Base-by-base conservation (phyloP, 495 filamentous ascomycete species). In the Talaromyces liani region DNA sequence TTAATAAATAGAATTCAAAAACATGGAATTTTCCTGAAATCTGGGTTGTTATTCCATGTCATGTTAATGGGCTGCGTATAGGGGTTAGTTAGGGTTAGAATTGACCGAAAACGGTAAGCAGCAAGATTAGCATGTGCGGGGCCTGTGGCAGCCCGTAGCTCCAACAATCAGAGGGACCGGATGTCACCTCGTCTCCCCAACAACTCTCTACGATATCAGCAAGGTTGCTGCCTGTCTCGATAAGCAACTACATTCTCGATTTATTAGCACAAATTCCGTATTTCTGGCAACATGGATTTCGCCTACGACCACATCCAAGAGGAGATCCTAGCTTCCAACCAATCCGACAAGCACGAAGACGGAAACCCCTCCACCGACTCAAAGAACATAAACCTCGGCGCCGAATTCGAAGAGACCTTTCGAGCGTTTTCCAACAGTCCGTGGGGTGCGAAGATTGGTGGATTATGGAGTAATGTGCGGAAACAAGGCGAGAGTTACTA, bases 281-380 rank as follows among this genome's bases (percentile, higher is more conserved):
- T 63, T 65, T 65, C 63, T 62, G 59, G 6, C 34, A 60, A 62
- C 68, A 98, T 98, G 94, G 94, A 98, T 83, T 75, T 96, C 68
- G 92, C 94, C 45, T 98, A 98, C 82, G 94, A 98, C 71, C 92
- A 96, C 73, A 95, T 98, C 68, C 88, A 91, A 70, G 92, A 96
- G 78, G 88, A 93, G 71, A 81, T 84, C 61, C 79, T 91, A 65
- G 80, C 83, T 24, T 85, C 90, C 49, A 82, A 88, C 54, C 73
- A 79, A 81, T 77, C 60, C 69, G 39, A 59, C 55, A 59, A 53
- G 41, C 34, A 49, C n/a, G 53, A 47, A 47, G 56, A 62, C 47
- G 53, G 55, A 36, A 49, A 9, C 33, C 29, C 25, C 33, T 31
- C 65, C 24, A 20, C 70, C 49, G 65, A 65, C 22, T 59, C 63